Evolutionary conservation across 1,284 basidiomycete genomes (phyloP).

Genomic region (Microstroma glucosiphilum): DNA sequence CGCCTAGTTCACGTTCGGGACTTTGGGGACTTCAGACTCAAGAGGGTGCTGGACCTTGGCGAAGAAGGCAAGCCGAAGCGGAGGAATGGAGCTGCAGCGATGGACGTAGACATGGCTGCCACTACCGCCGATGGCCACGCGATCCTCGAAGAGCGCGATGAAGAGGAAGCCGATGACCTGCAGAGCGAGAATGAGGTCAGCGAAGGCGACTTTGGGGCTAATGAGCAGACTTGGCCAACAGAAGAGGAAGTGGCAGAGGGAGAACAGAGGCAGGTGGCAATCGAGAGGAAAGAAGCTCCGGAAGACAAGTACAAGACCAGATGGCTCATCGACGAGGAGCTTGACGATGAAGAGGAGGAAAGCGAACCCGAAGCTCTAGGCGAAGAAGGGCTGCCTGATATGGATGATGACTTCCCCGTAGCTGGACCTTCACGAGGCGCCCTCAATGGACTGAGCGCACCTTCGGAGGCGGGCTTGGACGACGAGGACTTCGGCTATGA

Average conservation of each 20-base stretch:
- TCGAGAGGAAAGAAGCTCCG: conserved; percentile 16
- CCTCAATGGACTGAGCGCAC: conserved; percentile 11
- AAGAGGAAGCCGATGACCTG: conserved; percentile 75
- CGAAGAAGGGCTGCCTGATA: conserved; percentile 50
- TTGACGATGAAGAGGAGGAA: conserved; percentile 51
- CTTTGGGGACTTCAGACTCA: conserved; percentile 79
- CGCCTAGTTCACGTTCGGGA: conserved; percentile 82
- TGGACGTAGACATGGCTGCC: conserved; percentile 13
- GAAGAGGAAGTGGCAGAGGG: conserved; percentile 76
- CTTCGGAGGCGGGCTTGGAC: conserved; percentile 19
- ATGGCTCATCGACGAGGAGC: conserved; percentile 46
- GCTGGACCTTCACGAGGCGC: conserved; percentile 34
- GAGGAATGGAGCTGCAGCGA: conserved; percentile 6
- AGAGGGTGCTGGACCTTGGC: conserved; percentile 57
- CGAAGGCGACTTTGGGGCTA: background rate
- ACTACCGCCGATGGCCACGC: conserved; percentile 14
- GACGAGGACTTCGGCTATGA: conserved; percentile 50
- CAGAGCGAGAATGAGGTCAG: conserved; percentile 71
- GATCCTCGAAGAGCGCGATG: conserved; percentile 57
- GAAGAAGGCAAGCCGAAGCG: conserved; percentile 5
- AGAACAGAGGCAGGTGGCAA: conserved; percentile 13
- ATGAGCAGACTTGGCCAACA: conserved; percentile 95
- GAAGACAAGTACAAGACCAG: conserved; percentile 40
- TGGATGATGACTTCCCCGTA: conserved; percentile 49
- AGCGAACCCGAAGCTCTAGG: conserved; percentile 52